Evolutionary conservation across 2,329 filamentous ascomycete genomes (phyloP), one percentile per base, ranked within the genome.

Genomic region (Nemania sp.): DNA sequence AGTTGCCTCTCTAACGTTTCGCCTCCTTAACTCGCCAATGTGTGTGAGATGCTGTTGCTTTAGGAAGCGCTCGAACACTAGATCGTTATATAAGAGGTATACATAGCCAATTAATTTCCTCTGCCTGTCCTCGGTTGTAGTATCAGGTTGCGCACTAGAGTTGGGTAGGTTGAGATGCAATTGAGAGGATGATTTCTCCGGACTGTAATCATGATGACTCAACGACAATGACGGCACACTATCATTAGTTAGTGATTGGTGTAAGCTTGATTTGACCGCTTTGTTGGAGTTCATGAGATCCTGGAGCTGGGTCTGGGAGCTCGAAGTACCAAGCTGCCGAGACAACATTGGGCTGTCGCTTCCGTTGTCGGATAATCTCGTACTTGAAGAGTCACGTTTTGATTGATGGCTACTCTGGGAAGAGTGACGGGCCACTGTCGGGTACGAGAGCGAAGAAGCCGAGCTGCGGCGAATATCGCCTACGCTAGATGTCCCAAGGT

Each of bases 41-140:
- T 95, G 92, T 1, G 90, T 88, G 72, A 94, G 88, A 77, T 95
- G 93, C 75, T 96, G 93, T 71, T 93, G 89, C 77, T 94, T 95
- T 74, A 95, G 86, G 78, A 93, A 95, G 27, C 92, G 86, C 78
- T 96, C 93, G 75, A 95, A 96, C 71, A 92, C 92, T 51, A 96
- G 83, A 73, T 96, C 92, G 69, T 94, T 96, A 52, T 91, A 89
- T 11, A 96, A 80, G 1, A 94, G 81, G 61, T 93, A 86, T n/a
- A 93, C 87, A 73, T 94, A 90, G 49, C 91, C 87, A 72, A 93
- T 89, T 3, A 96, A 81, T 71, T 89, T 87, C 1, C 86, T 81
- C 29, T 73, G 72, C 72, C 76, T 79, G 67, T 72, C 63, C 53
- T 69, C 74, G 45, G 59, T 64, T 7, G 51, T 63, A 41, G 69